Percentiles rank a stretch among this genome's conserved stretches.
These are phyloP conservation scores for Diaporthe aspalathi DNA, from an alignment of 2,329 filamentous ascomycete genomes.

Conservation along the genomic window DNA sequence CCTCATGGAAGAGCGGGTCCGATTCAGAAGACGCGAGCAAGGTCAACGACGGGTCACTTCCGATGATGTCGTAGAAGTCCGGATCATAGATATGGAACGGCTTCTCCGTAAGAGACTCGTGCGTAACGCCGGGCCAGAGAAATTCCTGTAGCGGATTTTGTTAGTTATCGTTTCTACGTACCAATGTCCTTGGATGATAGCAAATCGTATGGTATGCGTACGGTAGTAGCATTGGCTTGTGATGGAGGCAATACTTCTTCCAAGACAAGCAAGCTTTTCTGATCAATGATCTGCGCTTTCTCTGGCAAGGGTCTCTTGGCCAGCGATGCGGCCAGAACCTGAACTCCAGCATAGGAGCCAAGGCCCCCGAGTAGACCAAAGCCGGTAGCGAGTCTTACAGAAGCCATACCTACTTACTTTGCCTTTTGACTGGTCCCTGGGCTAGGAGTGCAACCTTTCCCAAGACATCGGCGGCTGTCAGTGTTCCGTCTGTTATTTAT, in stretches of 20 bases:
- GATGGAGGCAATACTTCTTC: constrained; percentile 4
- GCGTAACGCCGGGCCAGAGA: constrained; percentile 16
- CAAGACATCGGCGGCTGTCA: background rate
- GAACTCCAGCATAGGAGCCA: constrained; percentile 24
- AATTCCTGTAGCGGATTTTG: background rate
- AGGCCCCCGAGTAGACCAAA: constrained; percentile 1
- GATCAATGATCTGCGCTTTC: constrained; percentile 11
- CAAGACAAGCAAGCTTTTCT: constrained; percentile 15
- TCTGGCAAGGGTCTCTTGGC: background rate
- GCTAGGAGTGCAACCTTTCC: constrained; percentile 4
- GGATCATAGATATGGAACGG: constrained; percentile 63
- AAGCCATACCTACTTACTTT: background rate
- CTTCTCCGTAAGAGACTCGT: constrained; percentile 41
- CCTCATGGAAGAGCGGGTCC: constrained; percentile 65
- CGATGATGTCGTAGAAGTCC: constrained; percentile 62
- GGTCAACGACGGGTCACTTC: constrained; percentile 59
- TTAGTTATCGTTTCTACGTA: background rate
- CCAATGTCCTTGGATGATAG: background rate
- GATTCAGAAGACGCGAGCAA: constrained; percentile 56
- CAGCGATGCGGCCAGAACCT: background rate
- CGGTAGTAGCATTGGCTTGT: constrained; percentile 3
- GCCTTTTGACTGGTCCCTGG: background rate
- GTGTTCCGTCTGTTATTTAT: background rate
- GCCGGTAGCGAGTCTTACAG: constrained; percentile 5
- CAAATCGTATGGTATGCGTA: background rate